phyloP scores from a whole-genome alignment of 2,329 filamentous ascomycete species.

The Pyrenochaeta sp. region DNA sequence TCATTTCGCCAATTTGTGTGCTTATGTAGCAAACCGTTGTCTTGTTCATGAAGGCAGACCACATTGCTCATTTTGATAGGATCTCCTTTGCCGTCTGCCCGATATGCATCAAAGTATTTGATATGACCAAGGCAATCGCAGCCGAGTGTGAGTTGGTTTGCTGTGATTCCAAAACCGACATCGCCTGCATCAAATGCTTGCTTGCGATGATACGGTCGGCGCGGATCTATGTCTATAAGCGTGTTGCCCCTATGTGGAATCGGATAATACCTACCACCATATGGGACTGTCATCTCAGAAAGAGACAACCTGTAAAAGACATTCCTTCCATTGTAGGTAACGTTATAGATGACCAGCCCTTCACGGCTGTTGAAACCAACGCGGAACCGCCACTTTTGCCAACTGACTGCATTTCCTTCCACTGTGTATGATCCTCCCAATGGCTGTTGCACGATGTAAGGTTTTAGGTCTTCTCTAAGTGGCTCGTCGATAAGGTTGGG shows the following conservation, averaged over 20 bases:
- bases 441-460: slow-evolving; percentile 32
- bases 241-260: no score
- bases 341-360: slow-evolving; percentile 53
- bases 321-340: slow-evolving; percentile 50
- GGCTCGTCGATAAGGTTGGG: no score
- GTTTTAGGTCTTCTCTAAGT: slow-evolving; percentile 3
- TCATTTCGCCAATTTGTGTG: slow-evolving; percentile 68
- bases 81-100: not conserved
- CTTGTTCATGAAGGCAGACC: slow-evolving; percentile 74
- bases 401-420: slow-evolving; percentile 32
- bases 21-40: slow-evolving; percentile 66
- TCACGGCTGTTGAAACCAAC: slow-evolving; percentile 59
- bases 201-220: not conserved
- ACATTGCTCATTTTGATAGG: slow-evolving; percentile 57
- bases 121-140: not conserved
- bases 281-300: slow-evolving; percentile 57
- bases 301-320: slow-evolving; percentile 55
- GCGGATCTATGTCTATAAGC: not conserved
- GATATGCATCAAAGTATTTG: not conserved
- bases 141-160: not conserved
- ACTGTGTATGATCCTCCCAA: slow-evolving; percentile 35
- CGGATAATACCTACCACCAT: slow-evolving; percentile 35
- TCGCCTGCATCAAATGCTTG: not conserved
- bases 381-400: slow-evolving; percentile 56
- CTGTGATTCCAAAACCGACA: not conserved